These are phyloP conservation scores for Coemansia sp. DNA, from an alignment of 192 early-diverging fungal genomes.

Conservation along the genomic window DNA sequence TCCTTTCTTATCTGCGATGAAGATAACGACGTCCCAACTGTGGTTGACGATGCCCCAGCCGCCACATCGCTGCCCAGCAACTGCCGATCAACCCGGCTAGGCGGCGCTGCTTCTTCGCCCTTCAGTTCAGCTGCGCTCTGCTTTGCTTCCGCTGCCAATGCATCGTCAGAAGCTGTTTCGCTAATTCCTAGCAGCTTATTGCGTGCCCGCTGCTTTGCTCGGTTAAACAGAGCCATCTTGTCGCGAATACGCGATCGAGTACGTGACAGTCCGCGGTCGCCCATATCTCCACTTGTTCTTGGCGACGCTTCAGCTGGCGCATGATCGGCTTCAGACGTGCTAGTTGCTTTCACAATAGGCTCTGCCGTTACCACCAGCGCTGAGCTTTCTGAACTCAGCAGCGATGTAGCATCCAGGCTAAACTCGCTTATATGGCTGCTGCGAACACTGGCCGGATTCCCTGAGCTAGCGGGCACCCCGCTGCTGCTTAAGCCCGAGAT, in stretches of 20 bases:
- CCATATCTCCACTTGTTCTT: constrained; percentile 1
- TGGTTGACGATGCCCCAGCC: neutral
- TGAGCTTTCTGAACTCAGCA: constrained; percentile 1
- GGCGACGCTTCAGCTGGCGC: neutral
- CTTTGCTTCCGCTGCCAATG: neutral
- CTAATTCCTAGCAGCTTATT: constrained; percentile 28
- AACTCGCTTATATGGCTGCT: constrained; percentile 7
- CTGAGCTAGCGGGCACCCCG: too few relatives aligned
- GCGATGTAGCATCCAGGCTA: constrained; percentile 3
- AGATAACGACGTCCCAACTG: too few relatives aligned
- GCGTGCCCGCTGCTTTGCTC: constrained; percentile 28
- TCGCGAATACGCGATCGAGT: constrained; percentile 38
- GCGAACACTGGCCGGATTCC: neutral
- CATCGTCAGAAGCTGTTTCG: neutral
- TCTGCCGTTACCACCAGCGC: too few relatives aligned
- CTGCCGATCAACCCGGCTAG: neutral
- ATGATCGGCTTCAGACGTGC: too few relatives aligned
- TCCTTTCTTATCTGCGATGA: too few relatives aligned
- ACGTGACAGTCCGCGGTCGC: constrained; percentile 15
- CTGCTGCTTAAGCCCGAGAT: neutral
- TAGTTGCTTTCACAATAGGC: too few relatives aligned
- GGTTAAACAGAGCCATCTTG: constrained; percentile 43
- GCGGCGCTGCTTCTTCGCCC: neutral
- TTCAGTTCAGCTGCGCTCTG: neutral
- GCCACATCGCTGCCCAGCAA: neutral